Evolutionary conservation across 176 grass and related monocot genomes (phyloP), one percentile per base, ranked within the genome.

Genomic region (Lolium rigidum): DNA sequence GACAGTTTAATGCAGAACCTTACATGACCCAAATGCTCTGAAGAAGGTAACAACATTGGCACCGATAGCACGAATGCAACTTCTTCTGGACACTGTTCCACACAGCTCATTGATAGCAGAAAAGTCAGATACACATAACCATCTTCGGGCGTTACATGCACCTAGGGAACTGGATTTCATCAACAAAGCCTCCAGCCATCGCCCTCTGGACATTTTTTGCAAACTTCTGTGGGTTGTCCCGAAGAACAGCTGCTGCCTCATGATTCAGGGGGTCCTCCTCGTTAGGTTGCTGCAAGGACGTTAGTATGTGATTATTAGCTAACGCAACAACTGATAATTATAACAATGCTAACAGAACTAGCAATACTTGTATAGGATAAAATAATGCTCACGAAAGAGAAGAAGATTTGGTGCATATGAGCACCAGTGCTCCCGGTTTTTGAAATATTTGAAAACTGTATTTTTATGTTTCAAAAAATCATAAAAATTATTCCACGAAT

Each of bases 181-280:
- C 91, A 38, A 97, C 76, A 59, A 87, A 92, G 9, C 91, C 91
- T 88, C 94, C 92, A 58, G 82, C 86, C 89, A 97, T 94, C 2
- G 94, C 94, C 85, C 83, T 87, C 78, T 80, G 79, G 3, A 94
- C 94, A 82, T 94, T 97, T 74, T 77, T 82, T 91, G 88, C 91
- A 20, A 97, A 97, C 91, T 90, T 88, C 59, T 87, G 84, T 5
- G 94, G 92, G 79, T 94, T 93, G 28, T 94, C 82, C 7, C 91
- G 87, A 38, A 92, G 84, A 61, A 97, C 91, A 14, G 82, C 79
- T 10, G 89, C 94, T 7, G 94, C 94, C 3, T 96, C 91, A 31
- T 94, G 87, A 83, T 97, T 92, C 61, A 94, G 85, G 14, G 94
- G 94, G 26, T 97, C 94, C 85, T 94, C 91, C 10, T 97, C 91